These are phyloP conservation scores for Salmacisia buchloeana DNA, from an alignment of 1,284 basidiomycete genomes.

Conservation along the genomic window DNA sequence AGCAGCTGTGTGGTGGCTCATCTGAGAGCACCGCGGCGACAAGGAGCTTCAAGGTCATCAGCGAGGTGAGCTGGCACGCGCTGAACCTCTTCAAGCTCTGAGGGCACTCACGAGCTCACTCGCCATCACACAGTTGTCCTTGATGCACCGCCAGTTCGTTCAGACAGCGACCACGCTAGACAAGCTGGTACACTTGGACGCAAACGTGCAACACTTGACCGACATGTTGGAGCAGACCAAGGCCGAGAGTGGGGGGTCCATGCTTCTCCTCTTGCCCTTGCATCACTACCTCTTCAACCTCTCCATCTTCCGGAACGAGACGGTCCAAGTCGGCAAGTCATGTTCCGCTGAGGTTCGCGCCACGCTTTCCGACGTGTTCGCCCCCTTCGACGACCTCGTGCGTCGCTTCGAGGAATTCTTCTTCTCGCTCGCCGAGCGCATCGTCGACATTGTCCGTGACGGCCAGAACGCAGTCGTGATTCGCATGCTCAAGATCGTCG, in stretches of 20 bases:
- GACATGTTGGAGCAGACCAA: slow-evolving; percentile 71
- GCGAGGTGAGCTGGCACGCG: slow-evolving; percentile 1
- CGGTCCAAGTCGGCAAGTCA: slow-evolving; percentile 50
- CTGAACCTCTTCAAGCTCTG: too few species aligned
- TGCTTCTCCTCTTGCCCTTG: slow-evolving; percentile 78
- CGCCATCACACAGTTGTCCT: slow-evolving; percentile 65
- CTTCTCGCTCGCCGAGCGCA: slow-evolving; percentile 67
- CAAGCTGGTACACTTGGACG: slow-evolving; percentile 81
- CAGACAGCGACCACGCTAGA: slow-evolving; percentile 92
- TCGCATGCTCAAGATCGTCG: slow-evolving; percentile 84
- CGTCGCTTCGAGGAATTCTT: slow-evolving; percentile 82
- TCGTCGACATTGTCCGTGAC: slow-evolving; percentile 69
- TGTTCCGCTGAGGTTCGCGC: slow-evolving; percentile 65
- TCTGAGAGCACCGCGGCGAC: slow-evolving; percentile 7
- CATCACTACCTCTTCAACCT: slow-evolving; percentile 85
- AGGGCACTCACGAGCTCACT: too few species aligned
- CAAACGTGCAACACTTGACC: slow-evolving; percentile 72
- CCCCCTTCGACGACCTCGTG: slow-evolving; percentile 75
- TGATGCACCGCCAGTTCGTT: slow-evolving; percentile 88
- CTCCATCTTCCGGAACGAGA: slow-evolving; percentile 76
- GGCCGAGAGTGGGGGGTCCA: slow-evolving; percentile 68
- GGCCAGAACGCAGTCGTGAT: slow-evolving; percentile 80
- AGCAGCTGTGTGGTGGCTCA: slow-evolving; percentile 58
- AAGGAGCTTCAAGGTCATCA: slow-evolving; percentile 8
- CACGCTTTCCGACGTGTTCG: slow-evolving; percentile 74